Conservation (phyloP, 192 early-diverging fungal genomes). For the Umbelopsis isabellina region DNA sequence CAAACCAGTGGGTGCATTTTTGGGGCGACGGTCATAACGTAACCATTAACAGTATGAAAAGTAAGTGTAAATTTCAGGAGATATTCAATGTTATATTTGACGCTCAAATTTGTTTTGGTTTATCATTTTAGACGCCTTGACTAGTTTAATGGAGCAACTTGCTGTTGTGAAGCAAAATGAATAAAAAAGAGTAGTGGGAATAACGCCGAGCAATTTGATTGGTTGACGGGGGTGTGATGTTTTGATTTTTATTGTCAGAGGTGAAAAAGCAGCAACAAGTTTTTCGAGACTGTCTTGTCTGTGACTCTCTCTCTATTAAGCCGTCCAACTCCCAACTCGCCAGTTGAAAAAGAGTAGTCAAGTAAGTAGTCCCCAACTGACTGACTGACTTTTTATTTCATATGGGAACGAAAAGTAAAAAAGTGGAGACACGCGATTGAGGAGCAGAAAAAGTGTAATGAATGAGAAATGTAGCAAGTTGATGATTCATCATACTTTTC, state of each 20-base stretch:
- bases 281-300: constrained; percentile 23
- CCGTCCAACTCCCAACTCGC: constrained; percentile 18
- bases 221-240: neutral
- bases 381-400: constrained; percentile 8
- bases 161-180: neutral
- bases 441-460: too few species aligned
- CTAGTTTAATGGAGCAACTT: neutral
- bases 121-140: neutral
- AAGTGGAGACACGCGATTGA: too few species aligned
- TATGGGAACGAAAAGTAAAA: neutral
- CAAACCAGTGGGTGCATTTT: constrained; percentile 30
- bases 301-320: constrained; percentile 17
- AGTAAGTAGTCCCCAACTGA: constrained; percentile 23
- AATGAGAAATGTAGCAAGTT: too few species aligned
- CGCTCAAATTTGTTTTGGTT: too few species aligned
- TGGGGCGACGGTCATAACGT: constrained; percentile 40
- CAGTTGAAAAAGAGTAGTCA: constrained; percentile 10
- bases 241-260: neutral
- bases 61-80: neutral
- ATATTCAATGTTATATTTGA: neutral
- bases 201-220: constrained; percentile 5
- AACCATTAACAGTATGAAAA: constrained; percentile 28
- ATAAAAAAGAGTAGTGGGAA: neutral
- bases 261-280: constrained; percentile 8
- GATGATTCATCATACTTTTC: too few species aligned